Base-by-base conservation (phyloP, 2,329 filamentous ascomycete genomes). In the Cladophialophora carrionii region DNA sequence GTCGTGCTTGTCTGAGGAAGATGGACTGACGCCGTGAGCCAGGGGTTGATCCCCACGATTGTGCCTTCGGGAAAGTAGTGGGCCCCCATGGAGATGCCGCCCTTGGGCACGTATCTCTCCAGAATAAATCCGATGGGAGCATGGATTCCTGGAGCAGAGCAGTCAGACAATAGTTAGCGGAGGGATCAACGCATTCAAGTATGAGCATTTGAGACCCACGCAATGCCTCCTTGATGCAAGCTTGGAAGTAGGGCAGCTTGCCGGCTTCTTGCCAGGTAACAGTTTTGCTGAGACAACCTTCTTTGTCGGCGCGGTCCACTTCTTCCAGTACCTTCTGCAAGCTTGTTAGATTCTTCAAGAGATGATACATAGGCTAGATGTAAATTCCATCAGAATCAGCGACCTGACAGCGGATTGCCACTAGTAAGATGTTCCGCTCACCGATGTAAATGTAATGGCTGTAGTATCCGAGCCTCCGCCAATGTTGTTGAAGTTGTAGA, bases 331-430 rank as follows among this genome's bases (percentile, higher is more conserved):
- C 41, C 37, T 52, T 64, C 51, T 37, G 22, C 61, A 70, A 14
- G 34, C n/a, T 63, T 5, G n/a, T 29, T 12, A 62, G 68, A 12
- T 60, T 83, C 54, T 81, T 85, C 63, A 79, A 79, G 2, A 81
- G 85, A 85, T 75, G 71, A 79, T 78, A 57, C 41, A 65, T 64
- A 26, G 66, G 52, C 64, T 64, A 48, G 0, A 54, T 29, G 41
- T 31, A n/a, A 49, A 22, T 22, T 26, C 3, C 2, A 34, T 24
- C 20, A 22, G 29, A 4, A 34, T 24, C 20, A 22, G 29, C 53
- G 49, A n/a, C 10, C 14, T 24, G 3, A 24, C 14, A 6, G 24
- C 37, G 32, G 22, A 1, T 14, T 10, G 26, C 37, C 4, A 41
- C 1, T n/a, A 17, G 37, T n/a, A 24, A 20, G 37, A 14, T 34